Evolutionary conservation across 208 protist genomes (phyloP).

Genomic region (Acanthamoeba lenticulata): DNA sequence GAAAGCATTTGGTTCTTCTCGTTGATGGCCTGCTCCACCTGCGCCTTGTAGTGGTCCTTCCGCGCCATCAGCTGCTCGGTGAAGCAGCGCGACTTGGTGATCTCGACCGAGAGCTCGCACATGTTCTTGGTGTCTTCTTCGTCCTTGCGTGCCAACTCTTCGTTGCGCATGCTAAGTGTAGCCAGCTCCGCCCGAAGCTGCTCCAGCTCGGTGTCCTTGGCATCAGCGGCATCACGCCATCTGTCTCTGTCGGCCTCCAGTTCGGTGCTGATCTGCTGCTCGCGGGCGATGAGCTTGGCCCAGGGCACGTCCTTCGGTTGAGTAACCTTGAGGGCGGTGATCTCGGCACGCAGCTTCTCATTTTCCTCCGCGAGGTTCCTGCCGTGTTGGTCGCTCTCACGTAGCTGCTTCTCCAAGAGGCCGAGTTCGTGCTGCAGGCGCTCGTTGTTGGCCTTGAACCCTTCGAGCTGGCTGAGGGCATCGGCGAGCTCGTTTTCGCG

Average conservation of each 20-base stretch:
- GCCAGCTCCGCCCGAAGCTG: background rate
- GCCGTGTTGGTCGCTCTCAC: background rate
- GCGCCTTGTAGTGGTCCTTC: background rate
- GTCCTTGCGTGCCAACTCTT: background rate
- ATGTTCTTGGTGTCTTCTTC: background rate
- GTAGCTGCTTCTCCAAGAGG: background rate
- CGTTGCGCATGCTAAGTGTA: background rate
- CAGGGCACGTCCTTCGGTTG: background rate
- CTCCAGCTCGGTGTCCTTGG: background rate
- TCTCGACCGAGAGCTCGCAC: background rate
- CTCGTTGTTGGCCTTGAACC: background rate
- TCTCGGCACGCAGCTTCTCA: background rate
- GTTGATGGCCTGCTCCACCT: background rate
- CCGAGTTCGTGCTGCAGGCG: background rate
- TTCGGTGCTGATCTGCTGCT: constrained; percentile 26
- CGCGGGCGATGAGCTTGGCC: background rate
- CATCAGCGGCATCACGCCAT: background rate
- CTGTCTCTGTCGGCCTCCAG: background rate
- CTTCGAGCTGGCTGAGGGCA: background rate
- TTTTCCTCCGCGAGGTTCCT: constrained; percentile 8
- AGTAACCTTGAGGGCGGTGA: background rate
- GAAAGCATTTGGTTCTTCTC: too few relatives aligned
- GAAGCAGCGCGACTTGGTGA: background rate
- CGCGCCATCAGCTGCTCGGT: background rate
- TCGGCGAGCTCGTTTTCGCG: constrained; percentile 23